Base-by-base conservation (phyloP, 176 grass and related monocot genomes). In the Pontederia crassipes region DNA sequence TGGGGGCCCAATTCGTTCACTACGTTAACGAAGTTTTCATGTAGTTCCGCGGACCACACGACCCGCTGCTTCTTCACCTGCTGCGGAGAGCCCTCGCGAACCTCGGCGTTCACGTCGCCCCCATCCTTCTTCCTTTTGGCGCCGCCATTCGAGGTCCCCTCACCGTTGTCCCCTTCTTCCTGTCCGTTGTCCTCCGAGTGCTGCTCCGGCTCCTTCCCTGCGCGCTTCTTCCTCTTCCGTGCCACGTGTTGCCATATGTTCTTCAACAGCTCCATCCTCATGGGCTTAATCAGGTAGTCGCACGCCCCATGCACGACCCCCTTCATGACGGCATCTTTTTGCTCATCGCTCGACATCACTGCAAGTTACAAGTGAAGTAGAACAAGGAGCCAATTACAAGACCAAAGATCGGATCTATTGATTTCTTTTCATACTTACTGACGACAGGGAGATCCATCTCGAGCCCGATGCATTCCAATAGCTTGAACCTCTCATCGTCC, bases 361-460 rank as follows among this genome's bases (percentile, higher is more conserved):
- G 70, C 10, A 13, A 2, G 10, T 48, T 16, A 24, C 20, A 0
- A 24, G 20, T 24, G 20, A 48, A 10, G 2, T 16, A 17, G 5
- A 54, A 35, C n/a, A 53, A 17, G 2, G 54, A 53, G 52, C 11
- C n/a, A 63, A 48, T 47, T 8, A 48, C 15, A 28, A 26, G 17
- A 26, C 17, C 20, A 40, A 40, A 40, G 32, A 40, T 40, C 6
- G 6, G 6, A 40, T 40, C 6, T 40, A 4, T 40, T 7, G 2
- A 1, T 40, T 40, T 40, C 2, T 26, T 40, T 40, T 40, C 32
- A 0, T 28, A 35, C 70, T 72, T 62, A 72, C 70, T 61, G 57
- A 72, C 51, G 17, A 72, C 70, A 17, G 70, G 70, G 2, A 72
- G 26, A 16, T 61, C 70, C 70, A 72, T 72, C 57, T 72, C 70